These are phyloP conservation scores for Plasmodium reichenowi DNA, from an alignment of 169 alveolate species.

Conservation along the genomic window DNA sequence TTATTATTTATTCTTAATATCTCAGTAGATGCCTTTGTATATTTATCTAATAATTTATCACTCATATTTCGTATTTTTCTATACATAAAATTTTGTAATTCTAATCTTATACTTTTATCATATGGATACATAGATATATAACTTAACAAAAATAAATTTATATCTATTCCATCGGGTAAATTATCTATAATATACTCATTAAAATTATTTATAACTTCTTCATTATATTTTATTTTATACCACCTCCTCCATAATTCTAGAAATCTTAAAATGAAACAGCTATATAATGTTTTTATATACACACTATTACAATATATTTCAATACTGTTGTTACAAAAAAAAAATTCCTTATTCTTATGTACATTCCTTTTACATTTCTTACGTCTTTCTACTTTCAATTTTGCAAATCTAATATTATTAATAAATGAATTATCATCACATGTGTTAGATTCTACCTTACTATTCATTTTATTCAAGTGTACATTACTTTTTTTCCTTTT, in stretches of 20 bases:
- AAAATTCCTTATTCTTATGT: not conserved
- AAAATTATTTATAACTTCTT: constrained; percentile 9
- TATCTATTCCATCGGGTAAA: constrained; percentile 9
- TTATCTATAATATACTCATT: constrained; percentile 26
- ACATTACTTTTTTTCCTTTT: too few relatives aligned
- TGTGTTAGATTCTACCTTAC: too few relatives aligned
- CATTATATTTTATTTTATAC: constrained; percentile 25
- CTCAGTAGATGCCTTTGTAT: constrained; percentile 45
- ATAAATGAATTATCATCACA: too few relatives aligned
- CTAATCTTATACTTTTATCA: constrained; percentile 57
- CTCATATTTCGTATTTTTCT: constrained; percentile 12
- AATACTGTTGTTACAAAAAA: constrained; percentile 32
- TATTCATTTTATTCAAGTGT: too few relatives aligned
- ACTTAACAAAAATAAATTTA: constrained; percentile 72
- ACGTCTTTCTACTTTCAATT: not conserved
- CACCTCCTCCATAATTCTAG: constrained; percentile 26
- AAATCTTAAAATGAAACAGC: constrained; percentile 57
- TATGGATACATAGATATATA: constrained; percentile 77
- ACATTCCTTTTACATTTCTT: not conserved
- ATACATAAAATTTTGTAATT: constrained; percentile 56
- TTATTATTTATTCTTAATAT: constrained; percentile 74
- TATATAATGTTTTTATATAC: constrained; percentile 64
- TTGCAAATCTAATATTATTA: not conserved
- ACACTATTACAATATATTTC: constrained; percentile 44
- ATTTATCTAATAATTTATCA: constrained; percentile 29